Percentiles rank a stretch among this genome's conserved stretches.
These are phyloP conservation scores for Dinochytrium kinnereticum DNA, from an alignment of 371 early-diverging fungal genomes.

Conservation along the genomic window DNA sequence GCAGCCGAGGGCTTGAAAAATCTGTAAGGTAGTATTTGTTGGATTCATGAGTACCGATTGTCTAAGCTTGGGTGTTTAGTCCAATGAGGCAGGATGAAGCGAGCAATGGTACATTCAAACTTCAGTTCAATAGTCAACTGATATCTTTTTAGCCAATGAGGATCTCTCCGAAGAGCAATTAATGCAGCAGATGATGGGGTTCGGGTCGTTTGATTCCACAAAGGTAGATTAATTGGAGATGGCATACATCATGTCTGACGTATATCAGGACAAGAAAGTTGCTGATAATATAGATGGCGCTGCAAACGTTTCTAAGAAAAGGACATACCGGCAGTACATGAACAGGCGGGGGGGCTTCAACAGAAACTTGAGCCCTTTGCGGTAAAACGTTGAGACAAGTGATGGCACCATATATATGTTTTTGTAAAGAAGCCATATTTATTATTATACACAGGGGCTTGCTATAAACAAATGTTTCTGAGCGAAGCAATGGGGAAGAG, in stretches of 20 bases:
- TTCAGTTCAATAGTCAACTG: no score
- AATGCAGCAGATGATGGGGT: constrained; percentile 82
- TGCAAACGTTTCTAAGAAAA: constrained; percentile 48
- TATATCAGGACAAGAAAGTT: constrained; percentile 47
- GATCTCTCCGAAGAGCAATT: constrained; percentile 64
- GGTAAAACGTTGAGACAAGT: no score
- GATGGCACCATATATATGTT: no score
- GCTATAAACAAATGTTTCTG: not conserved
- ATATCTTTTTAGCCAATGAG: not conserved
- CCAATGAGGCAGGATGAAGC: not conserved
- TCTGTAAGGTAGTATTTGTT: no score
- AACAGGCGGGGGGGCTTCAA: constrained; percentile 94
- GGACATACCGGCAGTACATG: constrained; percentile 95
- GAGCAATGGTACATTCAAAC: no score
- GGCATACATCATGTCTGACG: not conserved
- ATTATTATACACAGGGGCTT: not conserved
- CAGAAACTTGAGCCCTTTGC: constrained; percentile 50
- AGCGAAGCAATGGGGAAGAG: not conserved
- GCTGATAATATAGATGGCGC: constrained; percentile 45
- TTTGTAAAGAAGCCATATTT: no score
- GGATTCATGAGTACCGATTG: no score
- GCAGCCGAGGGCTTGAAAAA: not conserved
- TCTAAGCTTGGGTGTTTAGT: no score
- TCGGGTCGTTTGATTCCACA: constrained; percentile 87
- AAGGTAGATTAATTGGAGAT: constrained; percentile 59